phyloP scores from a whole-genome alignment of 176 grass and related monocot genomes.

The Hordeum marinum region DNA sequence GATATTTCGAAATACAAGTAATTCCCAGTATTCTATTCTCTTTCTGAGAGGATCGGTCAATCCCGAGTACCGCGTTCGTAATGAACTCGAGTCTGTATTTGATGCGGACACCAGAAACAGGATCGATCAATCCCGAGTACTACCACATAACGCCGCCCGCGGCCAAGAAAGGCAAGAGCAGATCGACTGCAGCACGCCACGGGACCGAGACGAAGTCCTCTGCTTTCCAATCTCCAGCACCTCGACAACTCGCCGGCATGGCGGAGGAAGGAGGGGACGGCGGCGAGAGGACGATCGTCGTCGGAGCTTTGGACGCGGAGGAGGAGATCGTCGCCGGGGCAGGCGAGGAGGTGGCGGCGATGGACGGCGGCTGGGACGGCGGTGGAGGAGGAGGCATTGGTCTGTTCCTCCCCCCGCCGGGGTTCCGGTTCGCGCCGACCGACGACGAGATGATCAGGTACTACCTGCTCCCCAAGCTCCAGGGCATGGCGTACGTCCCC shows the following conservation, averaged over 20 bases:
- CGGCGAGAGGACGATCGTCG: background rate
- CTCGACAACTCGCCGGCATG: conserved; percentile 7
- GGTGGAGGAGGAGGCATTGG: background rate
- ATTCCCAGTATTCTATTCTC: no score
- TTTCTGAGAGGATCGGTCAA: no score
- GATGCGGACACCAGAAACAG: no score
- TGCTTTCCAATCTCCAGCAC: no score
- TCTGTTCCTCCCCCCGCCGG: background rate
- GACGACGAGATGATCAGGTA: background rate
- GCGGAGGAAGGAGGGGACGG: background rate
- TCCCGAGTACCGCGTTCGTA: no score
- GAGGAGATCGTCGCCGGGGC: background rate
- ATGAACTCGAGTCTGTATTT: no score
- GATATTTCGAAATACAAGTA: no score
- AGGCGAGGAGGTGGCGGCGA: background rate
- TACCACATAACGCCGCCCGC: background rate
- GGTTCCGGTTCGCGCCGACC: conserved; percentile 22
- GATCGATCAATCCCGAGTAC: no score
- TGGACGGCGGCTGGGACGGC: no score
- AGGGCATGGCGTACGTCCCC: background rate
- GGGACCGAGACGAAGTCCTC: background rate
- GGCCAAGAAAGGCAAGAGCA: background rate
- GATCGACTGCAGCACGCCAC: background rate
- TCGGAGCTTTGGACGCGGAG: background rate
- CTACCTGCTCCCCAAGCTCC: conserved; percentile 36